phyloP scores from a whole-genome alignment of 2,329 filamentous ascomycete species.

The Aspergillus sergii region DNA sequence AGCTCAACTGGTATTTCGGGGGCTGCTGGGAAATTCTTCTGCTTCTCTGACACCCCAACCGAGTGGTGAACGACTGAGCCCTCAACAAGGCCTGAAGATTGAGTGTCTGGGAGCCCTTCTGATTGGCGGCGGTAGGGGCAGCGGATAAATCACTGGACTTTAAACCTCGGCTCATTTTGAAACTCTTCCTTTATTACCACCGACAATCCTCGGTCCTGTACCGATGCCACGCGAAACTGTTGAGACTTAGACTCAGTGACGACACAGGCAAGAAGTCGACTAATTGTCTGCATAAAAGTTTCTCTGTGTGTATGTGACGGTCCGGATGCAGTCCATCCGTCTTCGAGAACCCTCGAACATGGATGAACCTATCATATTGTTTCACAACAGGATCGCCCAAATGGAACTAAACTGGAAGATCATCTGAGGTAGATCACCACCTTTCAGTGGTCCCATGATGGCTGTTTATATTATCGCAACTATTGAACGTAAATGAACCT shows the following conservation, averaged over 20 bases:
- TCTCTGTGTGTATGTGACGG: background rate
- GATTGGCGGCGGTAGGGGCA: background rate
- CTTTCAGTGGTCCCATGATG: background rate
- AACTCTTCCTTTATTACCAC: background rate
- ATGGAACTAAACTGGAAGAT: background rate
- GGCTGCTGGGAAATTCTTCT: background rate
- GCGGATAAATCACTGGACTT: background rate
- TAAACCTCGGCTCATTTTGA: background rate
- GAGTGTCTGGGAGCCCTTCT: background rate
- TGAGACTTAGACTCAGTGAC: background rate
- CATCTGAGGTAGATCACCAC: background rate
- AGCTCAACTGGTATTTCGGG: background rate
- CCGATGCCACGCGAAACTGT: background rate
- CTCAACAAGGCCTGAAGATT: background rate
- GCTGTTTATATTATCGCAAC: background rate
- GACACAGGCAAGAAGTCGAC: background rate
- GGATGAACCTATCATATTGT: background rate
- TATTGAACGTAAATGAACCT: background rate
- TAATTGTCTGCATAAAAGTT: background rate
- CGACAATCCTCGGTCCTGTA: background rate
- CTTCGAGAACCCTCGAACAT: background rate
- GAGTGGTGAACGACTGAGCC: background rate
- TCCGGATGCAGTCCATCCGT: background rate
- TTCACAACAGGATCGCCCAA: background rate
- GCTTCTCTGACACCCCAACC: background rate